phyloP scores from a whole-genome alignment of 306 rosid species.

The Glycine soja region DNA sequence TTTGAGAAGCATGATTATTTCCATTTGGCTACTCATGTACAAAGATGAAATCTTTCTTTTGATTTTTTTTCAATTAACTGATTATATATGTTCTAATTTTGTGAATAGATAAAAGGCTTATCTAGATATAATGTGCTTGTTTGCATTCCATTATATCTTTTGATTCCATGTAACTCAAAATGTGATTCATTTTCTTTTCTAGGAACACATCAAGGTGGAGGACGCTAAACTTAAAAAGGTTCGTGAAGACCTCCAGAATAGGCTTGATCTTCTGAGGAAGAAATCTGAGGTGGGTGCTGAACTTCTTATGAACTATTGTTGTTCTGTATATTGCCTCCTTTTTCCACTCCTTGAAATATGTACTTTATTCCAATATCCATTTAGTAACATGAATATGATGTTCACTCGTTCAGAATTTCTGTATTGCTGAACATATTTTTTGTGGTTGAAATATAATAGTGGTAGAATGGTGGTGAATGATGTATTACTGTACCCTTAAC shows the following conservation, averaged over 20 bases:
- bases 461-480: conserved; percentile 38
- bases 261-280: conserved; percentile 78
- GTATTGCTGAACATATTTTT: conserved; percentile 23
- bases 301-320: conserved; percentile 21
- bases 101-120: conserved; percentile 21
- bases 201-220: conserved; percentile 75
- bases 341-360: conserved; percentile 30
- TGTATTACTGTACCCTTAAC: conserved; percentile 28
- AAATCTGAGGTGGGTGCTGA: conserved; percentile 74
- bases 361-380: conserved; percentile 4
- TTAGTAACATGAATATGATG: conserved; percentile 13
- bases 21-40: conserved; percentile 9
- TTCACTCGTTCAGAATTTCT: conserved; percentile 18
- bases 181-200: conserved; percentile 46
- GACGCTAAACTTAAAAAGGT: conserved; percentile 69
- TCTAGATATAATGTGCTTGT: conserved; percentile 34
- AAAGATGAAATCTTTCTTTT: conserved; percentile 35
- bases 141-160: conserved; percentile 29
- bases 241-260: conserved; percentile 82
- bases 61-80: conserved; percentile 1
- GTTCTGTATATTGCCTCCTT: conserved; percentile 16
- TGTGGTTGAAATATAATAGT: conserved; percentile 15
- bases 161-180: conserved; percentile 32
- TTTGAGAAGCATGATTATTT: conserved; percentile 22
- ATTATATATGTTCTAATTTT: conserved; percentile 27